phyloP scores from a whole-genome alignment of 495 filamentous ascomycete genomes.

The Aspergillus campestris region DNA sequence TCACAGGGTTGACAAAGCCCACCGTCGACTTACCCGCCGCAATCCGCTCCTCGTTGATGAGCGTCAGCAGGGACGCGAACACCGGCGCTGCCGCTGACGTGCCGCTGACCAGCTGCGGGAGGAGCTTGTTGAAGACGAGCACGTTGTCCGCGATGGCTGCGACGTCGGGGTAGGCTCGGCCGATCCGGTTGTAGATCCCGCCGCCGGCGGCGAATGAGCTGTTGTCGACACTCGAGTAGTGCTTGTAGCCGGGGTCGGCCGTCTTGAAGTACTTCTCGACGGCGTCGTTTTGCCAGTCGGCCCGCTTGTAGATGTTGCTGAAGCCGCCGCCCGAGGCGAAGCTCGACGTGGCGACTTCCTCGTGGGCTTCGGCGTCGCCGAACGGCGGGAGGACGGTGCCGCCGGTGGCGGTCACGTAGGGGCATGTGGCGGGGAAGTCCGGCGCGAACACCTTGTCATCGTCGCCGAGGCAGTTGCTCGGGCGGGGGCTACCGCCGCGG shows the following conservation, averaged over 20 bases:
- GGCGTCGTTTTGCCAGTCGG: conserved; percentile 47
- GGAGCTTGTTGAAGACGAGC: conserved; percentile 33
- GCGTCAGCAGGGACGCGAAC: conserved; percentile 48
- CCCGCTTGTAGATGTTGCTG: conserved; percentile 55
- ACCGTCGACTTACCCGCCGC: conserved; percentile 46
- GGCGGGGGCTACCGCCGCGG: conserved; percentile 26
- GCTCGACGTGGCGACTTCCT: conserved; percentile 35
- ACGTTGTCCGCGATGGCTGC: conserved; percentile 55
- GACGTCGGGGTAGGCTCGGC: conserved; percentile 59
- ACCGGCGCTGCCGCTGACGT: conserved; percentile 53
- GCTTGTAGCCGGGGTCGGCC: conserved; percentile 37
- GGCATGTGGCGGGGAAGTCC: conserved; percentile 44
- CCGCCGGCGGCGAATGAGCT: conserved; percentile 32
- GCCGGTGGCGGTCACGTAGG: conserved; percentile 44
- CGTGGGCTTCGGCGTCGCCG: conserved; percentile 24
- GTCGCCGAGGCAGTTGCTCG: conserved; percentile 29
- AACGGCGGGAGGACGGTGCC: conserved; percentile 35
- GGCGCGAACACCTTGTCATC: conserved; percentile 39
- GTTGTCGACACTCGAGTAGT: conserved; percentile 30
- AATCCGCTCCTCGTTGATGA: conserved; percentile 56
- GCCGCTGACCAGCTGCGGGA: conserved; percentile 37
- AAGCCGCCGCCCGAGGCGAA: conserved; percentile 58
- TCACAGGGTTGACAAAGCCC: conserved; percentile 52
- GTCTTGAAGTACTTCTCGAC: conserved; percentile 43
- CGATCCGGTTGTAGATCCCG: conserved; percentile 50